Percentiles rank a stretch among this genome's conserved stretches.
Conservation (phyloP, 768 basidiomycete genomes). For the Boletus barrowsii region DNA sequence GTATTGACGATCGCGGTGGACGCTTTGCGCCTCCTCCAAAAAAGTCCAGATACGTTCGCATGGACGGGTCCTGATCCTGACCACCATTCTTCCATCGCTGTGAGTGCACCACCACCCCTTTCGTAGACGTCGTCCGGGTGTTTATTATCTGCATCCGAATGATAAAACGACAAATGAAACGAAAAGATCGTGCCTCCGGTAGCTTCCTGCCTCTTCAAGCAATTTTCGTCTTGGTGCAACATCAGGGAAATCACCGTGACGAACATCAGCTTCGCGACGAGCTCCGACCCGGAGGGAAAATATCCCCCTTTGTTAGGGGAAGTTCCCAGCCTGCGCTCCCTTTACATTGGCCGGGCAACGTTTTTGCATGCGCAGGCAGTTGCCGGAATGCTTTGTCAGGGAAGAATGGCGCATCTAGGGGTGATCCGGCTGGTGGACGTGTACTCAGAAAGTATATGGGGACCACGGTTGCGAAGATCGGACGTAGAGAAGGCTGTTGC, state of each 20-base stretch:
- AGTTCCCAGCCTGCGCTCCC: conserved; percentile 38
- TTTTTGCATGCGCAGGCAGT: conserved; percentile 42
- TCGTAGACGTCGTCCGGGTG: neutral
- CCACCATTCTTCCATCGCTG: conserved; percentile 62
- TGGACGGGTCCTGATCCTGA: conserved; percentile 64
- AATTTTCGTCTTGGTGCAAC: conserved; percentile 38
- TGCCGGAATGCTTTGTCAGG: conserved; percentile 34
- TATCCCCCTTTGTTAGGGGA: conserved; percentile 33
- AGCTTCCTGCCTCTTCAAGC: conserved; percentile 24
- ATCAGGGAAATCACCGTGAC: conserved; percentile 46
- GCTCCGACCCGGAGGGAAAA: conserved; percentile 8
- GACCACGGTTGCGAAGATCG: conserved; percentile 45
- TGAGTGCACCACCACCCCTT: conserved; percentile 29
- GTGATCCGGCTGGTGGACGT: conserved; percentile 48
- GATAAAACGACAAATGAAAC: neutral
- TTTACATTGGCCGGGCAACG: conserved; percentile 51
- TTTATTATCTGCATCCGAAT: neutral
- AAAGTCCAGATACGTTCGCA: conserved; percentile 45
- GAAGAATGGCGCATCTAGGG: conserved; percentile 25
- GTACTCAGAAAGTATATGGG: conserved; percentile 59
- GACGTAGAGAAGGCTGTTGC: conserved; percentile 42
- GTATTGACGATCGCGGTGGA: neutral
- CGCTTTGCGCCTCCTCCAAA: neutral
- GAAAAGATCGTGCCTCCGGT: conserved; percentile 26
- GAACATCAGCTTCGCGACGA: conserved; percentile 41